Evolutionary conservation across 352 stramenopile species (phyloP), one percentile per base, ranked within the genome.

Genomic region (Pythium aristosporum): DNA sequence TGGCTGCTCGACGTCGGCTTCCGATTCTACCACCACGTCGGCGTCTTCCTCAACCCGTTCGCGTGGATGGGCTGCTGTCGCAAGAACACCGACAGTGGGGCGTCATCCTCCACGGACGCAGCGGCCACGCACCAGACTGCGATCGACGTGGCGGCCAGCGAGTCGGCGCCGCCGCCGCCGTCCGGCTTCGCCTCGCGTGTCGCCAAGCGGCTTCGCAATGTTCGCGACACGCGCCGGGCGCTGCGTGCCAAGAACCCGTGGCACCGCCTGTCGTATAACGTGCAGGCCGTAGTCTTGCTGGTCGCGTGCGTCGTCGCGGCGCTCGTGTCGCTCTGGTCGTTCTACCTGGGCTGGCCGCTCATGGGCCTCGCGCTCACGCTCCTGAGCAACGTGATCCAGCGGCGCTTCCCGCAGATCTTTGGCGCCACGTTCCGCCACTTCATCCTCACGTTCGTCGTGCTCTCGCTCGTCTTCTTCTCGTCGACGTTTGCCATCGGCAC

Each of bases 391-490:
- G 88, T 82, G 11, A 93, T 96, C 61, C 87, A 96, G 61, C 70
- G 78, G 57, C 85, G 82, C 56, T 96, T 89, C 60, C 85, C 87
- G 25, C 85, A 92, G 73, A 89, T 93, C 52, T 96, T 96, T 36
- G 87, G 87, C 13, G 66, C 78, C 20, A 85, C 87, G 1, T 96
- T 96, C 75, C 88, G 88, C 62, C 85, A 80, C 12, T 96, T 96
- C 52, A 92, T 96, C 73, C 89, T 80, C 20, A 74, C 77, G 32
- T 94, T 96, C 55, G 83, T 96, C 7, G 68, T 93, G 43, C 47
- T 96, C 11, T 94, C 85, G 39, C 92, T 94, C 48, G 72, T 94
- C 11, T 96, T 96, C 70, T 96, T 96, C 66, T 90, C 87, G 52
- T 92, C 85, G n/a, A 89, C 85, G 39, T 96, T 83, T 79, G 82